Conservation (phyloP, 75 land plant genomes). For the Sequoiadendron giganteum region DNA sequence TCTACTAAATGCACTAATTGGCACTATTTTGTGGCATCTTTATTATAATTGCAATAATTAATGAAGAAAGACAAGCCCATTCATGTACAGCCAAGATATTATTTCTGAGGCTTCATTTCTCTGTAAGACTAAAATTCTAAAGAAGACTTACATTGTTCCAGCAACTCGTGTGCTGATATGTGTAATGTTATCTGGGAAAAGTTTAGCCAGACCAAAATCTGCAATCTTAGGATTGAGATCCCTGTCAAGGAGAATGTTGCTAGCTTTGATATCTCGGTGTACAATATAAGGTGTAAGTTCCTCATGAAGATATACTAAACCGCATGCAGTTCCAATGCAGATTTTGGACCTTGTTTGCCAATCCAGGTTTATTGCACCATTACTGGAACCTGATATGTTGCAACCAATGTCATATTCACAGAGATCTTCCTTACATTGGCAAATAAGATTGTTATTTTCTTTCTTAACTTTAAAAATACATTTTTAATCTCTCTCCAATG, state of each 20-base stretch:
- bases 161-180: constrained; percentile 80
- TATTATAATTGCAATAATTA: background rate
- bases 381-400: background rate
- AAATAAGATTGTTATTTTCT: background rate
- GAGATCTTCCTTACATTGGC: background rate
- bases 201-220: constrained; percentile 72
- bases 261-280: constrained; percentile 68
- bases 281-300: constrained; percentile 48
- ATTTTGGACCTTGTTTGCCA: constrained; percentile 49
- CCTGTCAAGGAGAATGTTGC: constrained; percentile 64
- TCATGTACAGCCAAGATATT: background rate
- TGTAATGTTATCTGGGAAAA: constrained; percentile 45
- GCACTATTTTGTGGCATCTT: background rate
- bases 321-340: constrained; percentile 53
- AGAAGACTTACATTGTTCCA: constrained; percentile 59
- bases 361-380: constrained; percentile 1
- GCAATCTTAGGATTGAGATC: constrained; percentile 58
- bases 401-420: constrained; percentile 6
- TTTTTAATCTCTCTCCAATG: background rate
- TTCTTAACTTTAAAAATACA: too few species aligned
- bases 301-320: constrained; percentile 61
- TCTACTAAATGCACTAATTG: background rate
- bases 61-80: background rate
- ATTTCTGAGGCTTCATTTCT: background rate
- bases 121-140: background rate